Base-by-base conservation (phyloP, 805 yeast genomes). In the Candida michaelii region DNA sequence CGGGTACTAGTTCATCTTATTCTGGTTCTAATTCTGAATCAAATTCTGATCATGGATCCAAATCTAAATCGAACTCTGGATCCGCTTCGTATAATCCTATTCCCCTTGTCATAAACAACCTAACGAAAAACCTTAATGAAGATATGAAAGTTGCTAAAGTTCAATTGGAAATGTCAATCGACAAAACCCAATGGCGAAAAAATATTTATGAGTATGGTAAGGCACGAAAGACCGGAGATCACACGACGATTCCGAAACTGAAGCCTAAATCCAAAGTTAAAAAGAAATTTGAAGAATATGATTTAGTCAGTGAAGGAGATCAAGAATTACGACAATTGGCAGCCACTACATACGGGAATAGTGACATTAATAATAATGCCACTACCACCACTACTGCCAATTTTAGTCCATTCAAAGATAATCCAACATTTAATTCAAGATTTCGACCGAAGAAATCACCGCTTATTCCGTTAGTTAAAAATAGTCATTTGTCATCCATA, bases 151-250 rank as follows among this genome's bases (percentile, higher is more conserved):
- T 59, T 2, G 58, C 56, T 5, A 55, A 54, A 39, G 51, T 59
- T 18, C 53, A 56, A 23, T 46, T 66, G 36, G 69, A 69, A 43
- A 59, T 50, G 24, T 54, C 69, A 3, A 43, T 43, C 1, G 50
- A 51, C 33, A 55, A 53, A 32, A 44, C 45, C 3, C 59, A 52
- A 35, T 66, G 69, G 67, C 51, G 53, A 10, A 46, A 40, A 32
- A 50, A 52, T 36, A 37, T 54, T 33, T 35, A 42, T 29, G 47
- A 49, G 33, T 55, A 46, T 42, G 42, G 45, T 30, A 52, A 49
- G 32, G 42, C 36, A 27, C 39, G 24, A 18, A 37, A 24, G 16
- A 17, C 13, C 36, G 29, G 29, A 21, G 29, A 33, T 23, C 18
- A n/a, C 4, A 19, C 9, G 4, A 21, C 3, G 2, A 6, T 4